Conservation (phyloP, 2,329 filamentous ascomycete species). For the Nemania abortiva region DNA sequence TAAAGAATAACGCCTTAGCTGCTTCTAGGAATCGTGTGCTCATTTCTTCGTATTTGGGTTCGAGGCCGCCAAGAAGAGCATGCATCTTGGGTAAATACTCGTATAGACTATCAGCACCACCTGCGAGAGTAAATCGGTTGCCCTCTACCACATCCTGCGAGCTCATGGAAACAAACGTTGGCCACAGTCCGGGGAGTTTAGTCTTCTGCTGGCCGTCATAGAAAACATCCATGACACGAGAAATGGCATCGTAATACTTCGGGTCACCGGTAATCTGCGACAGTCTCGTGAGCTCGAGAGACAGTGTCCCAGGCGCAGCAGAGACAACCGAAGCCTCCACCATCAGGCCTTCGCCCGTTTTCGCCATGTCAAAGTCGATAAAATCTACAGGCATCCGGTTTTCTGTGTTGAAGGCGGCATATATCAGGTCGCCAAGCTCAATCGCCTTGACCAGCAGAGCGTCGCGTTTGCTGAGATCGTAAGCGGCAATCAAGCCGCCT, state of each 20-base stretch:
- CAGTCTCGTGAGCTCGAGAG: slow-evolving; percentile 78
- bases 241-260: slow-evolving; percentile 80
- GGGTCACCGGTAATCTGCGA: slow-evolving; percentile 78
- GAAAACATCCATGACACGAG: slow-evolving; percentile 75
- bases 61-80: slow-evolving; percentile 71
- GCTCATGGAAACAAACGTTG: slow-evolving; percentile 71
- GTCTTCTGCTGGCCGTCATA: slow-evolving; percentile 74
- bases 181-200: slow-evolving; percentile 79
- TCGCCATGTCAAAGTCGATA: slow-evolving; percentile 58
- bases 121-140: slow-evolving; percentile 53
- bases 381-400: slow-evolving; percentile 62
- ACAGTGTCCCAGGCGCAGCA: slow-evolving; percentile 71
- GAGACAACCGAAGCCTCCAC: slow-evolving; percentile 57
- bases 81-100: slow-evolving; percentile 74
- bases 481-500: slow-evolving; percentile 57
- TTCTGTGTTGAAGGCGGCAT: slow-evolving; percentile 60
- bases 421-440: slow-evolving; percentile 61
- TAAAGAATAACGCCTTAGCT: slow-evolving; percentile 73
- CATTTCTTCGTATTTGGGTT: slow-evolving; percentile 56
- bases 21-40: slow-evolving; percentile 64
- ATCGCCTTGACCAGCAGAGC: slow-evolving; percentile 58
- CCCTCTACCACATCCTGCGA: slow-evolving; percentile 58
- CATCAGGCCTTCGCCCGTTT: slow-evolving; percentile 51
- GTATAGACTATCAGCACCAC: slow-evolving; percentile 59
- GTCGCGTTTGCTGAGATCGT: slow-evolving; percentile 55